Percentiles rank a stretch among this genome's conserved stretches.
These are phyloP conservation scores for Boletus tomentosulus DNA, from an alignment of 768 basidiomycete species.

Conservation along the genomic window DNA sequence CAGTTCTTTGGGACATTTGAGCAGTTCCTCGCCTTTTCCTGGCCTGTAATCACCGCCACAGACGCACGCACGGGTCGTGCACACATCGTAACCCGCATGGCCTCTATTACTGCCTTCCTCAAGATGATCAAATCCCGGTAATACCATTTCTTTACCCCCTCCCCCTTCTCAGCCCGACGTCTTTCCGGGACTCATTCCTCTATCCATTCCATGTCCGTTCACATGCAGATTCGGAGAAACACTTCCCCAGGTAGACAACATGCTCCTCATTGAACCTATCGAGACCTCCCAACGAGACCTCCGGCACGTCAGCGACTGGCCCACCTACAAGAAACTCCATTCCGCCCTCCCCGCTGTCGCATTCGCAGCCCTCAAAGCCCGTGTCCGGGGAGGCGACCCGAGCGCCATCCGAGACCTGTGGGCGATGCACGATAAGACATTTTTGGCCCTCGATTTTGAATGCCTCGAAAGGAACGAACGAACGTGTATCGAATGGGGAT, in stretches of 20 bases:
- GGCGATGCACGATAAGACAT: constrained; percentile 67
- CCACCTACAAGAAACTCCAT: constrained; percentile 65
- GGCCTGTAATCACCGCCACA: constrained; percentile 78
- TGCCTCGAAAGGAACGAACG: constrained; percentile 69
- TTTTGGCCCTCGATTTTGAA: constrained; percentile 71
- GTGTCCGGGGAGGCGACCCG: constrained; percentile 64
- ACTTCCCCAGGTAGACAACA: constrained; percentile 67
- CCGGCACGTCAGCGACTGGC: constrained; percentile 64
- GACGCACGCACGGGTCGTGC: constrained; percentile 66
- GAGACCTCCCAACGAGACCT: constrained; percentile 66
- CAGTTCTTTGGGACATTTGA: constrained; percentile 76
- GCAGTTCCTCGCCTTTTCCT: constrained; percentile 74
- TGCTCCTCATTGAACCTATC: constrained; percentile 63
- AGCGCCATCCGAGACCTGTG: constrained; percentile 63
- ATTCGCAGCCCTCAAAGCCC: constrained; percentile 59
- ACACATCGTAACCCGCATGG: constrained; percentile 76
- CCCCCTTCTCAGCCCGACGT: neutral
- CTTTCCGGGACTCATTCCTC: neutral
- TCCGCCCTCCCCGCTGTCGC: constrained; percentile 67
- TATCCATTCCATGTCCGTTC: neutral
- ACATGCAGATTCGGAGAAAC: constrained; percentile 62
- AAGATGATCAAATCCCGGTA: constrained; percentile 85
- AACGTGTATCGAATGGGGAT: constrained; percentile 75
- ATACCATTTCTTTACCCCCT: neutral
- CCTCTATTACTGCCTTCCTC: constrained; percentile 67